These are phyloP conservation scores for Immersiella caudata DNA, from an alignment of 495 filamentous ascomycete species.

Conservation along the genomic window DNA sequence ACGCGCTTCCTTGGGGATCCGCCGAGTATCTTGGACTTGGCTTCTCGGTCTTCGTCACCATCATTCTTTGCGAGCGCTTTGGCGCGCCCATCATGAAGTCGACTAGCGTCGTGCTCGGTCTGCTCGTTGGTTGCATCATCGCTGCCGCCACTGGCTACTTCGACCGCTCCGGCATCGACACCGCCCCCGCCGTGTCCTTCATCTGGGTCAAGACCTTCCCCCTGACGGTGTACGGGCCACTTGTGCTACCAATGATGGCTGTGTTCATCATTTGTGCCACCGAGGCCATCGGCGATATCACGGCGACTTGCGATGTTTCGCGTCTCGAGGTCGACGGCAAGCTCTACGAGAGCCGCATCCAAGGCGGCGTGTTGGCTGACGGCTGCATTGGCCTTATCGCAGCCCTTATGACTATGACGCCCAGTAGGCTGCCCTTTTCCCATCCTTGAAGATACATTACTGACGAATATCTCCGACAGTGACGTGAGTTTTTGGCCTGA, in stretches of 20 bases:
- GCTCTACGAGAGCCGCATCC: slow-evolving; percentile 85
- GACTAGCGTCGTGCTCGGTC: slow-evolving; percentile 76
- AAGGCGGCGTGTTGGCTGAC: slow-evolving; percentile 84
- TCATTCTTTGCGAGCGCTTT: slow-evolving; percentile 82
- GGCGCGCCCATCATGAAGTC: slow-evolving; percentile 70
- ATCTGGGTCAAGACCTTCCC: slow-evolving; percentile 91
- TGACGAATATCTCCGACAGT: no score
- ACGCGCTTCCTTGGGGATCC: slow-evolving; percentile 84
- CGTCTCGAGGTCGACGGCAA: slow-evolving; percentile 78
- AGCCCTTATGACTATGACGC: slow-evolving; percentile 80
- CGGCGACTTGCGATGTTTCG: slow-evolving; percentile 78
- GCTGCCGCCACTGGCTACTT: slow-evolving; percentile 86
- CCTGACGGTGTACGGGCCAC: slow-evolving; percentile 76
- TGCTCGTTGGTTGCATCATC: slow-evolving; percentile 86
- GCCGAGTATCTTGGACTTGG: slow-evolving; percentile 87
- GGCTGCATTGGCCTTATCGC: slow-evolving; percentile 82
- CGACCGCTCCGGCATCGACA: slow-evolving; percentile 66
- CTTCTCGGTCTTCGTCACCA: slow-evolving; percentile 87
- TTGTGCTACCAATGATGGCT: slow-evolving; percentile 81
- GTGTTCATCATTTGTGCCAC: slow-evolving; percentile 75
- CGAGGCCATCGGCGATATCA: slow-evolving; percentile 85
- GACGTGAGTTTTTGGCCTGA: no score
- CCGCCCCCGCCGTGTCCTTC: slow-evolving; percentile 75
- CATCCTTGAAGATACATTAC: no score
- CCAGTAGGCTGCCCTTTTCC: no score